Evolutionary conservation across 257 asterid species (phyloP).

Genomic region (Petrea volubilis): DNA sequence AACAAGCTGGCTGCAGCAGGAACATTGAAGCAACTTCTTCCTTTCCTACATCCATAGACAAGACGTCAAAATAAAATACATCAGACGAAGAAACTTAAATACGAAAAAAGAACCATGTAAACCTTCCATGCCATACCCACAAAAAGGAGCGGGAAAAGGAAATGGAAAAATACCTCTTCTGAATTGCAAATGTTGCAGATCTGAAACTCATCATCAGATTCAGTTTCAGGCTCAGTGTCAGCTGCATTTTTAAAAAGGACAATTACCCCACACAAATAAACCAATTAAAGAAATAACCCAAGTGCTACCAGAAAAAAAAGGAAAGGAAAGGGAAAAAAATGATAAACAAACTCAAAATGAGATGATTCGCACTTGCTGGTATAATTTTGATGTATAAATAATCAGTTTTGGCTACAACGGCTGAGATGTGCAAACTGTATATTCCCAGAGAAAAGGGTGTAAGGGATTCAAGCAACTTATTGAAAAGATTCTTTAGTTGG

Average conservation of each 20-base stretch:
- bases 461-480: not conserved
- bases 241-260: conserved; percentile 50
- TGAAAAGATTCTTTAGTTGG: not conserved
- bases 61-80: not conserved
- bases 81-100: not conserved
- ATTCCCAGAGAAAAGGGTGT: not conserved
- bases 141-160: no score
- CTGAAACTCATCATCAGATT: conserved; percentile 97
- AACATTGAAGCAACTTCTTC: conserved; percentile 91
- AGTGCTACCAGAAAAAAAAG: conserved; percentile 8
- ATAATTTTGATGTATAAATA: not conserved
- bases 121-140: conserved; percentile 11
- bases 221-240: conserved; percentile 68
- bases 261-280: conserved; percentile 23
- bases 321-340: not conserved
- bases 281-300: conserved; percentile 7
- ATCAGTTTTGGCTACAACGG: conserved; percentile 8
- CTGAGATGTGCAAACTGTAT: conserved; percentile 4
- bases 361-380: not conserved
- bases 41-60: conserved; percentile 62
- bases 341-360: conserved; percentile 4
- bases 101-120: conserved; percentile 6
- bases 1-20: conserved; percentile 77
- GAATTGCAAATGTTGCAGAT: conserved; percentile 82
- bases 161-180: conserved; percentile 65